These are phyloP conservation scores for Globisporangium middletonii DNA, from an alignment of 352 stramenopile species.

Conservation along the genomic window DNA sequence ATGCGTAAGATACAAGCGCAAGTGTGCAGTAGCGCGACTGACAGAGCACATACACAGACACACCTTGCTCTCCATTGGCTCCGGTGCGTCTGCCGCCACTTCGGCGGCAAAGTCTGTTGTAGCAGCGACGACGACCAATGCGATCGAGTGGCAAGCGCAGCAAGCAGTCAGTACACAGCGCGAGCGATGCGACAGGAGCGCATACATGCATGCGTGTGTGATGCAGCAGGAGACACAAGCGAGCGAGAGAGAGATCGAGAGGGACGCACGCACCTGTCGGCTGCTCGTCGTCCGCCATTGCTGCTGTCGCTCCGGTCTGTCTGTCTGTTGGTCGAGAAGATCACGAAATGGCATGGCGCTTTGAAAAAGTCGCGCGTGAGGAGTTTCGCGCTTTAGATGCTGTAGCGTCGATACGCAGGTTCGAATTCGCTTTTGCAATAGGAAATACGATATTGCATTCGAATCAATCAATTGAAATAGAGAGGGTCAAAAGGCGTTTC, in stretches of 20 bases:
- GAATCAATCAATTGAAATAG: too few species aligned
- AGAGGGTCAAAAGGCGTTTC: too few species aligned
- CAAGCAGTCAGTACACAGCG: neutral
- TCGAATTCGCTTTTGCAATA: too few species aligned
- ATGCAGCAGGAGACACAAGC: neutral
- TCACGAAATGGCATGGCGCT: neutral
- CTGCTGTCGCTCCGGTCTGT: too few species aligned
- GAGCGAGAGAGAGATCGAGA: neutral
- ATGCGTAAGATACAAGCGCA: neutral
- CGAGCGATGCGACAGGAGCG: neutral
- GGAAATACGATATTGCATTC: too few species aligned
- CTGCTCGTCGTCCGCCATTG: neutral
- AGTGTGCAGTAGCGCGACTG: too few species aligned
- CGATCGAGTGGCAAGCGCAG: neutral
- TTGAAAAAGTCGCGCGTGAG: neutral
- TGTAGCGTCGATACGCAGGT: too few species aligned
- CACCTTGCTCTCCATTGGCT: conserved; percentile 2
- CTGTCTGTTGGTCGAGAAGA: neutral
- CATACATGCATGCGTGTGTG: neutral
- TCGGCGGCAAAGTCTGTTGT: neutral
- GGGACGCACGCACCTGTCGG: neutral
- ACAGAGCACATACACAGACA: neutral
- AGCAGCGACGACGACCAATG: too few species aligned
- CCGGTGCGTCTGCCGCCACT: neutral
- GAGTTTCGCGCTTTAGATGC: too few species aligned